These are phyloP conservation scores for Schwanniomyces etchellsii DNA, from an alignment of 1,139 yeast genomes.

Conservation along the genomic window DNA sequence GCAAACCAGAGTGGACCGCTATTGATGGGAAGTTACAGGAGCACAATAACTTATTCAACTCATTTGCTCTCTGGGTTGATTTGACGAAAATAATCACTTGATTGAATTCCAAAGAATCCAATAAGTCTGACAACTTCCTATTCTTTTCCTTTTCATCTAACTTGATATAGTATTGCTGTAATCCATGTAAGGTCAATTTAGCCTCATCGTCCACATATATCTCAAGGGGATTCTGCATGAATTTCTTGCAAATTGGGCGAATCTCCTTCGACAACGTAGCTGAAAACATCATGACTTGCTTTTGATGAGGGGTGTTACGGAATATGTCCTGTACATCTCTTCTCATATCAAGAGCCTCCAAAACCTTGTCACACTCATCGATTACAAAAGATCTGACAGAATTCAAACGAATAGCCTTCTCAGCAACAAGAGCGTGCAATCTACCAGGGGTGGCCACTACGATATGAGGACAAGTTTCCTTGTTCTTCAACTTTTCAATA, in stretches of 20 bases:
- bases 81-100: constrained; percentile 96
- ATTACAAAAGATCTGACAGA: constrained; percentile 92
- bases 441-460: constrained; percentile 99
- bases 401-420: constrained; percentile 79
- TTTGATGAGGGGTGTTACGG: constrained; percentile 96
- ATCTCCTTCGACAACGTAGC: constrained; percentile 94
- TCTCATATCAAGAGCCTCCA: constrained; percentile 92
- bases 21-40: constrained; percentile 97
- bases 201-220: constrained; percentile 98
- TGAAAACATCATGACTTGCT: constrained; percentile 99
- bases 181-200: constrained; percentile 94
- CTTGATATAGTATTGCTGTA: constrained; percentile 93
- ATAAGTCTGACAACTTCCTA: constrained; percentile 84
- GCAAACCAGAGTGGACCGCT: constrained; percentile 93
- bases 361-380: constrained; percentile 98
- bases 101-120: constrained; percentile 93
- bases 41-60: constrained; percentile 81
- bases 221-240: constrained; percentile 97
- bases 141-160: constrained; percentile 89
- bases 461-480: constrained; percentile 94
- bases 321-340: constrained; percentile 97
- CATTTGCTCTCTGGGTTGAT: constrained; percentile 88
- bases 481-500: constrained; percentile 81
- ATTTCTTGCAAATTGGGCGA: constrained; percentile 95
- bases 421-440: constrained; percentile 88